Base-by-base conservation (phyloP, 1,284 basidiomycete species). In the Ceratobasidium theobromae region DNA sequence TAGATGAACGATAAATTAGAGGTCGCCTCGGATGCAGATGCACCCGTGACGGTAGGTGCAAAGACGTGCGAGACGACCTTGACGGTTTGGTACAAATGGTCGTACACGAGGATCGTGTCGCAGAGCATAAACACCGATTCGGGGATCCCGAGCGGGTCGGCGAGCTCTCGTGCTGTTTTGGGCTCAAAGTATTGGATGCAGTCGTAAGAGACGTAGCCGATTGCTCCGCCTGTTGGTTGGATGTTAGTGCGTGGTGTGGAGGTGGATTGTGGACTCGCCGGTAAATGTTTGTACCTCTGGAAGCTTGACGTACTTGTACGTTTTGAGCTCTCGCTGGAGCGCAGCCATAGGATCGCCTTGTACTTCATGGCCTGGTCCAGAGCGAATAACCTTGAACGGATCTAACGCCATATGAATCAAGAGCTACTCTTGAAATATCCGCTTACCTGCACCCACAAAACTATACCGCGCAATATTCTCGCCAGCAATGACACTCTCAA, bases 111-210 rank as follows among this genome's bases (percentile, higher is more conserved):
- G 68, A 98, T 84, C 4, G 91, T 94, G 76, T 98, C 94, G 71
- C 92, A 89, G 62, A 99, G 85, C 93, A 99, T 97, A 81, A 98
- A 98, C 69, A 95, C 84, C 16, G 95, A 89, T 76, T 99, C 97
- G 3, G 97, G 97, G 60, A 99, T 91, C 21, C 84, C 83, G 25
- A 96, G 79, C 12, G 87, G 79, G 70, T 97, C 93, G 67, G 84
- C 82, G 54, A 91, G 81, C 23, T 86, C 80, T 46, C 85, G 81
- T 30, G 84, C 82, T 3, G 95, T 96, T 77, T 92, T 94, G 65
- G 96, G 93, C 77, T 99, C 97, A 74, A 99, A 99, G 77, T 99
- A 89, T 70, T 91, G 90, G 65, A 99, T 87, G 75, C 93, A 93
- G 75, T 99, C 97, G 78, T 96, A 99, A 12, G 93, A 86, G 71